Percentiles rank a stretch among this genome's conserved stretches.
These are phyloP conservation scores for Lathyrus aphaca DNA, from an alignment of 306 rosid species.

Conservation along the genomic window DNA sequence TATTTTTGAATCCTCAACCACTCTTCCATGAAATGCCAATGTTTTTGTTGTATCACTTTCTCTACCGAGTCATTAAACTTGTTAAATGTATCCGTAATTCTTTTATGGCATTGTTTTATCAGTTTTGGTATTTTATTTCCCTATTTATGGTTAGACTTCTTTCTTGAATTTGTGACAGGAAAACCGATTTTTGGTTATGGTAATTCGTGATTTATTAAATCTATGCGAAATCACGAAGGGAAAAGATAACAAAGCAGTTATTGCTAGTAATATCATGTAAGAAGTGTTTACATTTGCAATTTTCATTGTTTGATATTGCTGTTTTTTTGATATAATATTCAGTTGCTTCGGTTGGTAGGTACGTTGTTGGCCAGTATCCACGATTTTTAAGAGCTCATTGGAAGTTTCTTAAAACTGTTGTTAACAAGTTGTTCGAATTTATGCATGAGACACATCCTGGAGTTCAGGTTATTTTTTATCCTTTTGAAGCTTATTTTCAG, in stretches of 20 bases:
- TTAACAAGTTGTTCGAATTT: conserved; percentile 93
- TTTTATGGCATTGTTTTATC: conserved; percentile 21
- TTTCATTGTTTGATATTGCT: neutral
- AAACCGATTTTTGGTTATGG: conserved; percentile 99
- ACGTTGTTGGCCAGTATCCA: conserved; percentile 97
- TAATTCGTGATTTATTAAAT: conserved; percentile 92
- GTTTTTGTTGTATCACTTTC: conserved; percentile 2
- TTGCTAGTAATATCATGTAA: conserved; percentile 98
- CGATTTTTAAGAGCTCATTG: conserved; percentile 95
- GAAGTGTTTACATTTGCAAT: conserved; percentile 23
- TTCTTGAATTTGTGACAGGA: conserved; percentile 62
- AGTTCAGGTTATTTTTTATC: conserved; percentile 73
- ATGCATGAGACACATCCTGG: conserved; percentile 99
- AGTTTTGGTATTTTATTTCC: neutral
- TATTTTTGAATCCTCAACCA: neutral
- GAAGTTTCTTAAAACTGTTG: conserved; percentile 96
- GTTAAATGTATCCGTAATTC: conserved; percentile 29
- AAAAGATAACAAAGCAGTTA: conserved; percentile 97
- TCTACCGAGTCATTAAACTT: conserved; percentile 4
- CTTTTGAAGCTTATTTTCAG: neutral
- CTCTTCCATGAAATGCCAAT: neutral
- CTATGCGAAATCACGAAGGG: conserved; percentile 96
- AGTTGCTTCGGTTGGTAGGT: conserved; percentile 59
- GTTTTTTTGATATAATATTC: conserved; percentile 5
- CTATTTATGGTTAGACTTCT: conserved; percentile 33